A percentile compares a stretch with the other conserved stretches of the same genome.
These are phyloP conservation scores for Leccinum subatratum DNA, from an alignment of 1,284 basidiomycete genomes.

Conservation along the genomic window DNA sequence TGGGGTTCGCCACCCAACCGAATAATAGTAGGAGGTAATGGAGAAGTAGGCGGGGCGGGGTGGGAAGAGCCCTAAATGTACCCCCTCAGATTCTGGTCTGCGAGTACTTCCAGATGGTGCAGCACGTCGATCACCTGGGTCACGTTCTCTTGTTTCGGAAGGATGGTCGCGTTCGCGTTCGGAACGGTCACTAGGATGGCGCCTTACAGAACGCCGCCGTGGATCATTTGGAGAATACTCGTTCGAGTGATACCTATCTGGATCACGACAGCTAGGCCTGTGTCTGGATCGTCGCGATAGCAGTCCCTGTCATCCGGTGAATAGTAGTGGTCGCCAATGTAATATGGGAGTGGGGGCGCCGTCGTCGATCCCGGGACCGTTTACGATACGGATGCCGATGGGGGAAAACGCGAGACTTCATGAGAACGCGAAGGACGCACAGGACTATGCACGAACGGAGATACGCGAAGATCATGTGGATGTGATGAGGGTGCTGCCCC, in stretches of 20 bases:
- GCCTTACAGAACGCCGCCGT: conserved; percentile 7
- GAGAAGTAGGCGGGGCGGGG: too few relatives aligned
- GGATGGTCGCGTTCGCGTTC: conserved; percentile 1
- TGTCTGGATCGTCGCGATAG: conserved; percentile 3
- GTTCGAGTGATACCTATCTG: neutral
- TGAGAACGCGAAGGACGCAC: too few relatives aligned
- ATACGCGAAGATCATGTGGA: too few relatives aligned
- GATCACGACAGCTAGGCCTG: neutral
- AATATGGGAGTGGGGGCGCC: conserved; percentile 4
- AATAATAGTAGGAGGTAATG: too few relatives aligned
- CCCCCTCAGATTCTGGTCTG: too few relatives aligned
- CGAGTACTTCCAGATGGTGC: neutral
- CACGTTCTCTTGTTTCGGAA: conserved; percentile 20
- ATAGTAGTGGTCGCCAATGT: conserved; percentile 12
- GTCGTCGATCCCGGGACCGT: conserved; percentile 1
- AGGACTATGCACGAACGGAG: too few relatives aligned
- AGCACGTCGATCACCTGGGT: conserved; percentile 12
- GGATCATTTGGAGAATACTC: conserved; percentile 14
- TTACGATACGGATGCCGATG: too few relatives aligned
- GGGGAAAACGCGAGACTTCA: too few relatives aligned
- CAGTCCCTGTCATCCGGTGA: conserved; percentile 11
- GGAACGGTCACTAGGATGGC: conserved; percentile 22
- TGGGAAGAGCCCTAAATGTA: too few relatives aligned
- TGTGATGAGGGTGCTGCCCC: too few relatives aligned
- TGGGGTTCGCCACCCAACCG: too few relatives aligned